Base-by-base conservation (phyloP, 495 filamentous ascomycete species). In the Chaetomium cochliodes region DNA sequence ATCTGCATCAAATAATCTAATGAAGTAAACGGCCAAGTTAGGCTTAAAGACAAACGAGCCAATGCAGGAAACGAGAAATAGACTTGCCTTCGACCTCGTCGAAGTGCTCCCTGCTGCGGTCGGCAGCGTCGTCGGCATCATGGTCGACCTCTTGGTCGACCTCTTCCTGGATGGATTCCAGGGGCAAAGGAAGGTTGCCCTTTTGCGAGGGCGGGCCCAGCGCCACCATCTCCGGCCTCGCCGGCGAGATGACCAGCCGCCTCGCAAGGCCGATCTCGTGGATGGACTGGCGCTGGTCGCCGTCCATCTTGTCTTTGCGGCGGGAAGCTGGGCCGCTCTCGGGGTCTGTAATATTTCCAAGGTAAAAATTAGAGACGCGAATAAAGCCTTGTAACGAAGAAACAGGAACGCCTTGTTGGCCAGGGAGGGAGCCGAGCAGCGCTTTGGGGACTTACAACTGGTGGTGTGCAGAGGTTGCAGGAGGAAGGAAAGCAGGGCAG, bases 191-290 rank as follows among this genome's bases (percentile, higher is more conserved):
- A 16, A 4, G 0, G 3, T 16, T n/a, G 15, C 13, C 23, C 8
- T 9, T 13, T 28, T 20, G 39, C 13, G 44, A 25, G 4, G 15
- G 1, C 12, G 42, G 37, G n/a, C 53, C 20, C 3, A 63, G 11
- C 28, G 13, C 28, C 53, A 63, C 61, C 42, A 63, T 15, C 53
- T 18, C 26, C n/a, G 61, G 8, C 53, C 28, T 33, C 3, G 3
- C 61, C n/a, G 53, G 33, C 7, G 61, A 46, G 1, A 63, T 16
- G 12, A 41, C 0, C 42, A 63, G 4, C 22, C 46, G 52, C 42
- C 26, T 41, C 42, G 61, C 61, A 12, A 57, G 20, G 53, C 61
- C n/a, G n/a, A 63, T 50, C 30, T 63, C 61, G 16, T 57, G 28
- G 61, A 25, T 42, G 4, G 59, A 61, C 26, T 52, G 47, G 30